phyloP scores from a whole-genome alignment of 768 basidiomycete species.

The Mycena sanguinolenta region DNA sequence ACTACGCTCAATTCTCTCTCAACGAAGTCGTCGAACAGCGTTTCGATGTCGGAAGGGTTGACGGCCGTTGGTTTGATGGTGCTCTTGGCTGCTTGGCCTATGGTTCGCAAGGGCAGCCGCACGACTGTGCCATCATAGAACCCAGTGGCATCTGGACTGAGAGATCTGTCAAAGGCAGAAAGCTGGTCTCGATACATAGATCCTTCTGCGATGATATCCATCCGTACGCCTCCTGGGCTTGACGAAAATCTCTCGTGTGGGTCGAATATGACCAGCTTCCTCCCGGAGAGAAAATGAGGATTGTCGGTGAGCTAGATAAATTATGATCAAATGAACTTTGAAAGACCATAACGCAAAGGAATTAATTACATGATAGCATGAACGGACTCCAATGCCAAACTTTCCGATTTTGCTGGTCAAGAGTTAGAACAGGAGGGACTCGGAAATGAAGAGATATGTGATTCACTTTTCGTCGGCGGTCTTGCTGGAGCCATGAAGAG shows the following conservation, averaged over 20 bases:
- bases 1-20: constrained; percentile 41
- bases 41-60: constrained; percentile 31
- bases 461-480: constrained; percentile 43
- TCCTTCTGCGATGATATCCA: constrained; percentile 27
- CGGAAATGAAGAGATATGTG: neutral
- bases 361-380: constrained; percentile 45
- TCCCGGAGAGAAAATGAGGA: constrained; percentile 45
- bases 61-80: constrained; percentile 33
- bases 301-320: constrained; percentile 46
- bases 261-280: constrained; percentile 45
- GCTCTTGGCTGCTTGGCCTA: constrained; percentile 27
- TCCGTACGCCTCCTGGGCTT: constrained; percentile 36
- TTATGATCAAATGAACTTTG: neutral
- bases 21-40: constrained; percentile 43
- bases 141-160: constrained; percentile 7
- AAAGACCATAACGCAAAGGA: neutral
- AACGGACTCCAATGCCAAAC: constrained; percentile 48
- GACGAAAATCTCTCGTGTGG: constrained; percentile 41
- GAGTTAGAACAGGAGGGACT: neutral
- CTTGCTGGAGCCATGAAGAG: constrained; percentile 47
- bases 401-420: constrained; percentile 47
- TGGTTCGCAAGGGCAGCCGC: constrained; percentile 46
- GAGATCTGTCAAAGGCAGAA: constrained; percentile 35
- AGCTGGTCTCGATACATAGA: constrained; percentile 40
- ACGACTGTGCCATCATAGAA: constrained; percentile 42